Conservation (phyloP, 805 yeast species). For the Zygoascus bituminiphila region DNA sequence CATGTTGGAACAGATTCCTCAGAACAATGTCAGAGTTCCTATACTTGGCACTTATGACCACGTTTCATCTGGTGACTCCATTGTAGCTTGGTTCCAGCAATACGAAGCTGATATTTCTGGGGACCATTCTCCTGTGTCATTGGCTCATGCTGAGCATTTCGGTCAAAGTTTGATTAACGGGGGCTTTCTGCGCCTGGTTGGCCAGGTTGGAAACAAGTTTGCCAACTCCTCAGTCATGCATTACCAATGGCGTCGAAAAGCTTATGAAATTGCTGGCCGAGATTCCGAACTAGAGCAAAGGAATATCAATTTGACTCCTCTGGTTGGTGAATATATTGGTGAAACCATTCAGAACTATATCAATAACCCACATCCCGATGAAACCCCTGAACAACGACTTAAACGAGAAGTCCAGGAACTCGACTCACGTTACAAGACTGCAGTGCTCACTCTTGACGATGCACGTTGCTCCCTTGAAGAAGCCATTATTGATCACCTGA, state of each 20-base stretch:
- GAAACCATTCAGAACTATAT: conserved; percentile 23
- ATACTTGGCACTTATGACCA: conserved; percentile 60
- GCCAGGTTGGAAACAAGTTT: conserved; percentile 50
- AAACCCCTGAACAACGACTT: conserved; percentile 43
- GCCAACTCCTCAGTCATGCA: conserved; percentile 65
- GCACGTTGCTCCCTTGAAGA: conserved; percentile 70
- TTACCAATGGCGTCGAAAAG: conserved; percentile 75
- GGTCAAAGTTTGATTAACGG: conserved; percentile 62
- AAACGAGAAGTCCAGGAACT: conserved; percentile 48
- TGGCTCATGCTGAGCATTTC: conserved; percentile 56
- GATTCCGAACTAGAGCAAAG: conserved; percentile 9
- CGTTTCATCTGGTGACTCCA: conserved; percentile 52
- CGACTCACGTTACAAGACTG: conserved; percentile 47
- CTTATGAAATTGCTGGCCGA: conserved; percentile 46
- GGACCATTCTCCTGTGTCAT: conserved; percentile 34
- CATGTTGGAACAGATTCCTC: conserved; percentile 44
- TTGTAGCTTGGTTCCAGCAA: conserved; percentile 51
- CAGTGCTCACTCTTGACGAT: conserved; percentile 52
- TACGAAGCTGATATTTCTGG: background rate
- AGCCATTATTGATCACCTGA: conserved; percentile 54
- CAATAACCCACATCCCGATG: conserved; percentile 34
- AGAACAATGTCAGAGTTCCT: conserved; percentile 49
- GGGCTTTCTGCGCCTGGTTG: conserved; percentile 57
- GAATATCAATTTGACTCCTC: conserved; percentile 12
- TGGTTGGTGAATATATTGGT: conserved; percentile 27